These are phyloP conservation scores for Debaryomyces sp. DNA, from an alignment of 1,139 yeast species.

Conservation along the genomic window DNA sequence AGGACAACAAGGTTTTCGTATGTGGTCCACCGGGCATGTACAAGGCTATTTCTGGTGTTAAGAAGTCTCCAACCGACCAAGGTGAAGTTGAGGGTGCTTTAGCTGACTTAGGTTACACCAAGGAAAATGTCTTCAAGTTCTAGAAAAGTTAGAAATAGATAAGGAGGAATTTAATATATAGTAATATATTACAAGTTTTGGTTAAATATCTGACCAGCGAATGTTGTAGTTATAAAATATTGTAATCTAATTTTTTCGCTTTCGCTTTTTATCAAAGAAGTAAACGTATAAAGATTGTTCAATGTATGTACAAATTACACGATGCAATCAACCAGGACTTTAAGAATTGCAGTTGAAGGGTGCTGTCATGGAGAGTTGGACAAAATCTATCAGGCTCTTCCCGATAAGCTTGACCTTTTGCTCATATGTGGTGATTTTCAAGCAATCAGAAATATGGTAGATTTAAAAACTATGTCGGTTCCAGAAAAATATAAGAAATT, in stretches of 20 bases:
- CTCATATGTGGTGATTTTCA: slow-evolving; percentile 88
- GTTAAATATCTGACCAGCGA: neutral
- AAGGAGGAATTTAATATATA: neutral
- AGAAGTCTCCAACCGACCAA: slow-evolving; percentile 87
- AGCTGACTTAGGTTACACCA: slow-evolving; percentile 83
- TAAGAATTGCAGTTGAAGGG: slow-evolving; percentile 77
- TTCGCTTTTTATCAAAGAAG: neutral
- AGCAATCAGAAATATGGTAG: slow-evolving; percentile 66
- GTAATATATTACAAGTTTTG: neutral
- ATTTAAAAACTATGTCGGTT: slow-evolving; percentile 66
- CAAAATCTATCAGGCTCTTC: slow-evolving; percentile 50
- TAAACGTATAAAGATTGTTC: neutral
- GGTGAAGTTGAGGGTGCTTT: slow-evolving; percentile 91
- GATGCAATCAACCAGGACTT: neutral
- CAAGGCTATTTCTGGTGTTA: slow-evolving; percentile 67
- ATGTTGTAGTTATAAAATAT: neutral
- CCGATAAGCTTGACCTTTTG: slow-evolving; percentile 56
- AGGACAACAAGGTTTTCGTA: slow-evolving; percentile 71
- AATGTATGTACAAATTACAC: neutral
- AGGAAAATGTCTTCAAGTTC: slow-evolving; percentile 89
- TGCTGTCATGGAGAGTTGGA: slow-evolving; percentile 90
- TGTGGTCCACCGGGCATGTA: slow-evolving; percentile 85
- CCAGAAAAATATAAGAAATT: slow-evolving; percentile 57
- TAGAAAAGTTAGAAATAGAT: slow-evolving; percentile 30
- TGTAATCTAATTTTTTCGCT: neutral